Evolutionary conservation across 1,284 basidiomycete genomes (phyloP).

Genomic region (Puccinia hordei): DNA sequence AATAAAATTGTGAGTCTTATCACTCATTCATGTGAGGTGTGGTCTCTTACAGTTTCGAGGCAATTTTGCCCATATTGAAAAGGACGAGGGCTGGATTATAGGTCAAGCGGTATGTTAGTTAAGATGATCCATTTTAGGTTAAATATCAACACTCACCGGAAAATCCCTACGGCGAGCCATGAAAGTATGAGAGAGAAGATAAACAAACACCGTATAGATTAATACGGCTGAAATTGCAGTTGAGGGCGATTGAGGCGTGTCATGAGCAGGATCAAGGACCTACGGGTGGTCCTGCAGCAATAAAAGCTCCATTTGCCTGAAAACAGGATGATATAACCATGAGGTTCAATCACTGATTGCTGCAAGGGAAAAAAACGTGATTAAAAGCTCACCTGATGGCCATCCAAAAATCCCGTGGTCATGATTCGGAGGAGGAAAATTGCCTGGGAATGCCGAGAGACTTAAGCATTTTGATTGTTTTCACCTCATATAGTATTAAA

Average conservation of each 20-base stretch:
- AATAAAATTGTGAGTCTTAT: background rate
- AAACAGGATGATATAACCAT: background rate
- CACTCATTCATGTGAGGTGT: background rate
- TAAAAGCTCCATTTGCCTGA: conserved; percentile 45
- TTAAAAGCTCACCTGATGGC: conserved; percentile 36
- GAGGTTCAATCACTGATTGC: background rate
- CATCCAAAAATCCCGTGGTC: conserved; percentile 31
- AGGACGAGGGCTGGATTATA: conserved; percentile 19
- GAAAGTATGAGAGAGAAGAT: background rate
- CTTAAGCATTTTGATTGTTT: background rate
- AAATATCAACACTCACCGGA: conserved; percentile 8
- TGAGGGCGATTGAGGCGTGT: background rate
- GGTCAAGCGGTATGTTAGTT: background rate
- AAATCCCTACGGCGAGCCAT: background rate
- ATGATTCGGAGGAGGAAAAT: conserved; percentile 43
- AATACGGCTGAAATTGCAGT: too few relatives aligned
- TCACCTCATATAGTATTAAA: background rate
- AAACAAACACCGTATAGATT: background rate
- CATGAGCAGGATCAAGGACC: background rate
- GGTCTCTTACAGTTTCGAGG: conserved; percentile 15
- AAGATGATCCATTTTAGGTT: background rate
- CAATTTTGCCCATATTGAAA: conserved; percentile 41
- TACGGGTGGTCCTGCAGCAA: conserved; percentile 35
- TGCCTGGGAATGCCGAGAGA: background rate
- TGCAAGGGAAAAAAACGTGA: background rate